Evolutionary conservation across 352 stramenopile species (phyloP).

Genomic region (Globisporangium takayamanum): DNA sequence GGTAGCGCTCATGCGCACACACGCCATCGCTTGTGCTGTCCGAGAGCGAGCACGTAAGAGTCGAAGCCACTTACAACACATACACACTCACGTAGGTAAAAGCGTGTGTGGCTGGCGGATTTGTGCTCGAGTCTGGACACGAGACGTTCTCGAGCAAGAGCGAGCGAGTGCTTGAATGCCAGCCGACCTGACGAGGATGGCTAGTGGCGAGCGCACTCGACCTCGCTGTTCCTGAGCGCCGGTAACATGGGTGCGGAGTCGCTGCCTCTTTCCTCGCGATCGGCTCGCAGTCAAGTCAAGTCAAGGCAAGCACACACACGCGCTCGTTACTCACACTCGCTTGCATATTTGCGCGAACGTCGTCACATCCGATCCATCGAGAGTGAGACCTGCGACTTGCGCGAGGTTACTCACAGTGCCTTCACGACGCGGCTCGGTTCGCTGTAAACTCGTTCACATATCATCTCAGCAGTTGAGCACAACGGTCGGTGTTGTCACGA

Average conservation of each 20-base stretch:
- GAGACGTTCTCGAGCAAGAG: slow-evolving; percentile 3
- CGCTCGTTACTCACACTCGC: slow-evolving; percentile 12
- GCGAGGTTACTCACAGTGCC: too few species aligned
- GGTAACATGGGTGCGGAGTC: slow-evolving; percentile 11
- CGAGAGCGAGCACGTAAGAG: too few species aligned
- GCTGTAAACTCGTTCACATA: background rate
- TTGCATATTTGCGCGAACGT: slow-evolving; percentile 4
- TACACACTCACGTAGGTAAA: too few species aligned
- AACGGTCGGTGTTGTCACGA: background rate
- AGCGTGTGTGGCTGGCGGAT: too few species aligned
- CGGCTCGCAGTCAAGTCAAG: background rate
- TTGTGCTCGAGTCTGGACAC: too few species aligned
- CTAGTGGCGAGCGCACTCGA: background rate
- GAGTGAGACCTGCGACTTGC: too few species aligned
- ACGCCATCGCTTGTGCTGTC: too few species aligned
- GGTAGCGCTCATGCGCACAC: too few species aligned
- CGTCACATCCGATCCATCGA: too few species aligned
- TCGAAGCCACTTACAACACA: too few species aligned
- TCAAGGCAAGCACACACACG: background rate
- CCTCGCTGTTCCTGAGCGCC: background rate
- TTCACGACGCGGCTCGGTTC: background rate
- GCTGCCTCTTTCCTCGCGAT: background rate
- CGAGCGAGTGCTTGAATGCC: too few species aligned
- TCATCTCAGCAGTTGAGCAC: background rate
- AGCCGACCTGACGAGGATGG: slow-evolving; percentile 10